Conservation (phyloP, 345 rosid genomes). For the Limnanthes douglasii region DNA sequence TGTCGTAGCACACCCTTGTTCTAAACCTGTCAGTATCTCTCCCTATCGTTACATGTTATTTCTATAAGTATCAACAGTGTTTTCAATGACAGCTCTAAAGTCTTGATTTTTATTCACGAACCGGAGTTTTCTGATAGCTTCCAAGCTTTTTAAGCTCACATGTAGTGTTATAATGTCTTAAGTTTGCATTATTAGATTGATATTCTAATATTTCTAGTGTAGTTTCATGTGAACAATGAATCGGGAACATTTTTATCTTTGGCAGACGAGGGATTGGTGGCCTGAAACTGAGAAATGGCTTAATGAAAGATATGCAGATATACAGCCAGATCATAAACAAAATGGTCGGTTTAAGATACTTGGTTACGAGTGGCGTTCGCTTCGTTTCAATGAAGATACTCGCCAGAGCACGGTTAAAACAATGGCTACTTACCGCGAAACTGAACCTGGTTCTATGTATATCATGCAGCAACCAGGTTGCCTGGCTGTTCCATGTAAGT, state of each 20-base stretch:
- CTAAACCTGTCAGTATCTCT: slow-evolving; percentile 55
- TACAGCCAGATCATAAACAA: slow-evolving; percentile 14
- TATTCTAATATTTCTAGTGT: not conserved
- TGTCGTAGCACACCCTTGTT: slow-evolving; percentile 53
- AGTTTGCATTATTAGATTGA: not conserved
- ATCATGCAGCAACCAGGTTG: slow-evolving; percentile 77
- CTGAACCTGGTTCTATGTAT: slow-evolving; percentile 31
- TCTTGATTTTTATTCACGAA: not conserved
- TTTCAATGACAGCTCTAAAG: not conserved
- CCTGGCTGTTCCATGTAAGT: slow-evolving; percentile 78
- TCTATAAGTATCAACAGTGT: not conserved
- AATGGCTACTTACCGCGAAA: slow-evolving; percentile 49
- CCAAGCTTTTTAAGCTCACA: no score
- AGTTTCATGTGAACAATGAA: no score
- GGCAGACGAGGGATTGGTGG: slow-evolving; percentile 52
- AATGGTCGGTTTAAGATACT: slow-evolving; percentile 32
- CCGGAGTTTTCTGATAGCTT: not conserved
- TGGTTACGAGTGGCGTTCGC: slow-evolving; percentile 86
- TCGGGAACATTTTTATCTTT: not conserved
- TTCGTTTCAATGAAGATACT: slow-evolving; percentile 65
- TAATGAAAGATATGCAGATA: slow-evolving; percentile 33
- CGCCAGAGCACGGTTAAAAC: slow-evolving; percentile 84
- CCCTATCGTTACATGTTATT: not conserved
- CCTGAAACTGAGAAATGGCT: slow-evolving; percentile 69
- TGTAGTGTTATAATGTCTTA: no score